Evolutionary conservation across 768 basidiomycete genomes (phyloP).

Genomic region (Tubosaeta brunneosetosa): DNA sequence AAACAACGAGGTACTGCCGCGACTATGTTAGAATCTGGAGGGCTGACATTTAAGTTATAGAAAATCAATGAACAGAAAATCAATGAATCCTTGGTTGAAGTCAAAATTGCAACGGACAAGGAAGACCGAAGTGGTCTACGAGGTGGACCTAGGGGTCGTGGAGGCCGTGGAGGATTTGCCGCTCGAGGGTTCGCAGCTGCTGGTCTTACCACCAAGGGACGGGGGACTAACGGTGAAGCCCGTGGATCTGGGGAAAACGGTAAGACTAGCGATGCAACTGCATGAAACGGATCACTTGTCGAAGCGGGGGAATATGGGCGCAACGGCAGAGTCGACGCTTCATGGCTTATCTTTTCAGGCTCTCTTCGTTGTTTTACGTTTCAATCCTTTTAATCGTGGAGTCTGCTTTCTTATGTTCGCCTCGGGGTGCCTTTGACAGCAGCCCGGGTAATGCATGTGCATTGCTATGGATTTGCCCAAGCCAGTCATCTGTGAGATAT

Average conservation of each 20-base stretch:
- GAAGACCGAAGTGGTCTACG: conserved; percentile 39
- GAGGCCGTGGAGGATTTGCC: conserved; percentile 47
- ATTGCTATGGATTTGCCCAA: conserved; percentile 12
- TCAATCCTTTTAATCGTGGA: conserved; percentile 18
- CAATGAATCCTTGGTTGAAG: conserved; percentile 59
- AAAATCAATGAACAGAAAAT: conserved; percentile 48
- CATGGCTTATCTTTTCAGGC: conserved; percentile 12
- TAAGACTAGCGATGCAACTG: conserved; percentile 20
- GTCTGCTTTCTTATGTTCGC: conserved; percentile 22
- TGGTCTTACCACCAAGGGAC: conserved; percentile 46
- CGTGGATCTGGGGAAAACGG: conserved; percentile 27
- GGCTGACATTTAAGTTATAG: conserved; percentile 5
- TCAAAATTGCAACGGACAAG: conserved; percentile 66
- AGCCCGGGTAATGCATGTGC: conserved; percentile 19
- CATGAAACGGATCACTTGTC: conserved; percentile 19
- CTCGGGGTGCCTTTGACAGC: conserved; percentile 13
- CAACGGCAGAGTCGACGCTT: conserved; percentile 15
- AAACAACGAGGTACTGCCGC: conserved; percentile 54
- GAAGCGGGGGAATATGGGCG: conserved; percentile 16
- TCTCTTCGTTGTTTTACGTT: conserved; percentile 10
- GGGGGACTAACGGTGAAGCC: conserved; percentile 28
- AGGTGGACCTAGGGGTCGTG: conserved; percentile 52
- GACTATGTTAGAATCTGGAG: not conserved
- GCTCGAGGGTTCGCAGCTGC: conserved; percentile 65
- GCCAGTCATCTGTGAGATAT: not conserved